Percentiles rank a stretch among this genome's conserved stretches.
Conservation (phyloP, 768 basidiomycete species). For the Macrolepiota dolichaula region DNA sequence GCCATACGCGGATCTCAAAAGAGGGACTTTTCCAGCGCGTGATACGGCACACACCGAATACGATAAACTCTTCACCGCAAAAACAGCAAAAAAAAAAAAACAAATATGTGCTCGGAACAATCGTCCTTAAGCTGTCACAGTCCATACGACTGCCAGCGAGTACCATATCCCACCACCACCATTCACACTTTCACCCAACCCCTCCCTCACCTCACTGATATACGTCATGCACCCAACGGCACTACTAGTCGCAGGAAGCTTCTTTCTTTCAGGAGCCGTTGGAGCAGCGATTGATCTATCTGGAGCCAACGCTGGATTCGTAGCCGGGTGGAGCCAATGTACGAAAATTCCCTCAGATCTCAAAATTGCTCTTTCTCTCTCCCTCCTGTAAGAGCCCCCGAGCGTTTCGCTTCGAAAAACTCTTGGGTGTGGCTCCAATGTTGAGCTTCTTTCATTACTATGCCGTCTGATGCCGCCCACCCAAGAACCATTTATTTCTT, state of each 20-base stretch:
- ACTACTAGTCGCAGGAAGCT: neutral
- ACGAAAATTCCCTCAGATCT: neutral
- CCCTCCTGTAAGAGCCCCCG: too few relatives aligned
- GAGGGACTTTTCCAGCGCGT: neutral
- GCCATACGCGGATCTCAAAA: neutral
- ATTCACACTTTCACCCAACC: neutral
- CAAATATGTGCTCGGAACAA: neutral
- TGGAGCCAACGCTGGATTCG: neutral
- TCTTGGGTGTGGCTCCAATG: neutral
- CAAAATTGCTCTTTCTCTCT: too few relatives aligned
- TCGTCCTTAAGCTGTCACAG: neutral
- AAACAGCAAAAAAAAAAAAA: neutral
- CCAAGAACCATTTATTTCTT: neutral
- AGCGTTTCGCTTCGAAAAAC: too few relatives aligned
- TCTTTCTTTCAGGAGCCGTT: neutral
- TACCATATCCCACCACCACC: neutral
- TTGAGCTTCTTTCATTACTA: neutral
- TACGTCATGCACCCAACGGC: neutral
- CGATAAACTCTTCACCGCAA: neutral
- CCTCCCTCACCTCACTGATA: neutral
- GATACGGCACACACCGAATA: neutral
- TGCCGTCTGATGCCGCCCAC: neutral
- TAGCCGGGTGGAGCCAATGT: slow-evolving; percentile 7
- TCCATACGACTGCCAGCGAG: neutral
- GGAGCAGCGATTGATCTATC: slow-evolving; percentile 3